Evolutionary conservation across 108 stramenopile genomes (phyloP), one percentile per base, ranked within the genome.

Genomic region (Mediolabrus comicus): DNA sequence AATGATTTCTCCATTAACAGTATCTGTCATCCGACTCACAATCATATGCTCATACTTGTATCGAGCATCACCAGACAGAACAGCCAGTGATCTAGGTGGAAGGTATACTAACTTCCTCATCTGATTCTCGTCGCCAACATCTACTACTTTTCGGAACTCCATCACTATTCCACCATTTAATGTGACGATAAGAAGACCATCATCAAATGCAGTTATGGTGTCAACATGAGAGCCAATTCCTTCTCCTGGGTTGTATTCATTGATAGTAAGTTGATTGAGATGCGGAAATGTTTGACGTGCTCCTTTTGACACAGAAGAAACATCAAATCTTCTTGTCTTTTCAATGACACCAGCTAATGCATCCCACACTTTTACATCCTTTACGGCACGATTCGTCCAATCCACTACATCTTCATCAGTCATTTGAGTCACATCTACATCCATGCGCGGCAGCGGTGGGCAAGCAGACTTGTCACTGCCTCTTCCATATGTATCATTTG

Each of bases 211-310:
- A 49, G 88, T 84, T 31, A 77, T 80, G 12, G 95, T 93, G 59
- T 96, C 95, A 11, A 96, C 79, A 46, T 96, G 95, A 9, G 89
- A 90, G 14, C 95, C 95, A 71, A 96, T 96, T 16, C 95, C 95
- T 66, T 90, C 84, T 24, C 91, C 91, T 28, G 90, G 89, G 24
- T 59, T 67, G 72, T 96, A 96, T 55, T 90, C 85, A 69, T 96
- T 96, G 32, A 96, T 73, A 13, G 95, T 96, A 17, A 91, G 64
- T 74, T 96, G 95, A 65, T 93, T 96, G 33, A 92, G 27, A 34
- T 85, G 26, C 8, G 87, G 78, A 63, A 67, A 89, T 6, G 34
- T 19, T 51, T 34, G 52, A 19, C 26, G 19, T 43, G 51, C 59
- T 35, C 32, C 64, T 19, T 26, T n/a, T 16, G 34, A 0, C 17